Percentiles rank a stretch among this genome's conserved stretches.
Conservation (phyloP, 805 yeast genomes). For the Barnettozyma pratensis region DNA sequence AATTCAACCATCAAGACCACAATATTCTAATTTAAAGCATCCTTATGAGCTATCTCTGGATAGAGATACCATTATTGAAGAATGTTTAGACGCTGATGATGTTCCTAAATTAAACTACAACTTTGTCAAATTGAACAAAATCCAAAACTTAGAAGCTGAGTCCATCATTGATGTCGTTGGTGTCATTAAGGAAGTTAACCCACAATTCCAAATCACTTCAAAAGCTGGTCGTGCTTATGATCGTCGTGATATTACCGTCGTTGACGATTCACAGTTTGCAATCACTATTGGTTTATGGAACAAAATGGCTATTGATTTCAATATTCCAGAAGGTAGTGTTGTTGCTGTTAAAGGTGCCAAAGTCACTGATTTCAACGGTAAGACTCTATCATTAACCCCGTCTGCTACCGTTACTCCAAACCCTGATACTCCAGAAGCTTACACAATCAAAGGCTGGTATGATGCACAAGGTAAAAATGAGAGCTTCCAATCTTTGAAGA, state of each 20-base stretch:
- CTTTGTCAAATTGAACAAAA: conserved; percentile 62
- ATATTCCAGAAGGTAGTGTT: conserved; percentile 70
- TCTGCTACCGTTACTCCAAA: conserved; percentile 70
- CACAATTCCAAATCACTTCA: conserved; percentile 73
- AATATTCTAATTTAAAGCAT: conserved; percentile 77
- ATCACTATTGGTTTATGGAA: conserved; percentile 89
- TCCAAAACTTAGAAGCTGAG: conserved; percentile 66
- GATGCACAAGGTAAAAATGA: conserved; percentile 69
- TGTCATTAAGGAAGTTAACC: conserved; percentile 71
- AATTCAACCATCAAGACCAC: conserved; percentile 78
- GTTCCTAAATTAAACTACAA: conserved; percentile 79
- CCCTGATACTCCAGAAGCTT: conserved; percentile 89
- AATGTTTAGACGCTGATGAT: conserved; percentile 53
- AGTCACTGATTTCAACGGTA: conserved; percentile 84
- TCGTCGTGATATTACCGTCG: conserved; percentile 83
- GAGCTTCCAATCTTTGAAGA: conserved; percentile 55
- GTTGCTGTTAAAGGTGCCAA: conserved; percentile 88
- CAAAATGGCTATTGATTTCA: conserved; percentile 74
- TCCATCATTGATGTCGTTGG: conserved; percentile 84
- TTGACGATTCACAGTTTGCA: conserved; percentile 76
- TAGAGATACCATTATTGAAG: conserved; percentile 70
- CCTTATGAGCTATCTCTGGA: conserved; percentile 85
- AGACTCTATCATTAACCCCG: conserved; percentile 74
- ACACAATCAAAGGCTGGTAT: conserved; percentile 89
- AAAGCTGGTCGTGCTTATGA: conserved; percentile 90